Evolutionary conservation across 306 rosid genomes (phyloP).

Genomic region (Echinosophora koreensis): DNA sequence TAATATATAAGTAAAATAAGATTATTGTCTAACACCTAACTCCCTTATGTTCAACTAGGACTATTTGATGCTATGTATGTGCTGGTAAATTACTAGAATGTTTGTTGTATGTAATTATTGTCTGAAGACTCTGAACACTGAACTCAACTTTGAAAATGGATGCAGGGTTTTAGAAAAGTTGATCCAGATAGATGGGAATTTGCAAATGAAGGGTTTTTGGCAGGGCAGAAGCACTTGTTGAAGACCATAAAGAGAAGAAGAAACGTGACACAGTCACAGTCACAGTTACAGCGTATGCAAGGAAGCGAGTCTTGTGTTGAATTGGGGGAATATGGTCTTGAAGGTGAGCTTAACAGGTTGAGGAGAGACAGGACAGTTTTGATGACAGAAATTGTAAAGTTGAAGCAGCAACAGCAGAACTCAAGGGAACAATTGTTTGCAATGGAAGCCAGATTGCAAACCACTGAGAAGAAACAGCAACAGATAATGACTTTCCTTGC

Average conservation of each 20-base stretch:
- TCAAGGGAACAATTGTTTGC: slow-evolving; percentile 58
- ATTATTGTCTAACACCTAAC: neutral
- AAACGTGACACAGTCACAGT: slow-evolving; percentile 62
- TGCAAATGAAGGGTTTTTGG: slow-evolving; percentile 90
- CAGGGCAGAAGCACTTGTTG: slow-evolving; percentile 78
- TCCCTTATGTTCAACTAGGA: neutral
- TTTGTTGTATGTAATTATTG: neutral
- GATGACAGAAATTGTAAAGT: slow-evolving; percentile 70
- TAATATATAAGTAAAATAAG: too few species aligned
- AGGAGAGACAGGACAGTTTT: slow-evolving; percentile 70
- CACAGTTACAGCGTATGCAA: slow-evolving; percentile 51
- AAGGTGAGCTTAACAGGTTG: slow-evolving; percentile 71
- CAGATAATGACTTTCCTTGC: slow-evolving; percentile 77
- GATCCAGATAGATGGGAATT: slow-evolving; percentile 99
- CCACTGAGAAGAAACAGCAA: slow-evolving; percentile 79
- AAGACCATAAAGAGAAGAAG: slow-evolving; percentile 93
- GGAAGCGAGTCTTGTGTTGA: slow-evolving; percentile 69
- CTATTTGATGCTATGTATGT: neutral
- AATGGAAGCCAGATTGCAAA: slow-evolving; percentile 71
- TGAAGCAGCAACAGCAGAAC: slow-evolving; percentile 80
- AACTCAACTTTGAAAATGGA: neutral
- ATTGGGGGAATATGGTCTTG: slow-evolving; percentile 79
- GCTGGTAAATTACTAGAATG: neutral
- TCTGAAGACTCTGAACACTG: neutral
- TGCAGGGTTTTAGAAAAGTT: slow-evolving; percentile 91